These are phyloP conservation scores for Chloranthus sessilifolius DNA, from an alignment of 164 flowering plant genomes.

Conservation along the genomic window DNA sequence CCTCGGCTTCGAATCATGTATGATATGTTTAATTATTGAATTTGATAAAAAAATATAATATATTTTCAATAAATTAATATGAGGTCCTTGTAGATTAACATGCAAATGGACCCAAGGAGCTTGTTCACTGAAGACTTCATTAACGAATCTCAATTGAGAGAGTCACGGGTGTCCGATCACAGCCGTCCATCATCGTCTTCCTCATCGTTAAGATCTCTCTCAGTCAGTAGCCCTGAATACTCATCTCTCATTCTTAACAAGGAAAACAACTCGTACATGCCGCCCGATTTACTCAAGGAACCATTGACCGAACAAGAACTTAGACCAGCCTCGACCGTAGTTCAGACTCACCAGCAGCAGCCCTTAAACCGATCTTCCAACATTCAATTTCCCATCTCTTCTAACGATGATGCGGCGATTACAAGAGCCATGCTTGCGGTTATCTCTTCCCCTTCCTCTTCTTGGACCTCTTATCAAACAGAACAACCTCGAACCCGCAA, in stretches of 20 bases:
- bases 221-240: conserved; percentile 52
- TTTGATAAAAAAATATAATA: too few relatives aligned
- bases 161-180: conserved; percentile 19
- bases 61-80: too few relatives aligned
- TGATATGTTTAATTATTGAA: too few relatives aligned
- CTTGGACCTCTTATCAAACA: conserved; percentile 4
- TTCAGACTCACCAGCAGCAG: conserved; percentile 17
- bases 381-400: conserved; percentile 22
- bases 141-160: conserved; percentile 8
- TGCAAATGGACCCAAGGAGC: conserved; percentile 38
- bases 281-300: conserved; percentile 11
- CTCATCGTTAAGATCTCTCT: conserved; percentile 47
- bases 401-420: conserved; percentile 42
- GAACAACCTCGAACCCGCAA: neutral
- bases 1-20: conserved; percentile 35
- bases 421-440: conserved; percentile 61
- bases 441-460: conserved; percentile 44
- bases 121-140: conserved; percentile 33
- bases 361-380: conserved; percentile 8
- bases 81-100: too few relatives aligned
- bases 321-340: conserved; percentile 5
- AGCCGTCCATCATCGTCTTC: conserved; percentile 54
- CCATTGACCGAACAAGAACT: conserved; percentile 13
- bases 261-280: conserved; percentile 14
- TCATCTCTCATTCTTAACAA: conserved; percentile 35